Base-by-base conservation (phyloP, 352 stramenopile genomes). In the Plasmopara viticola region DNA sequence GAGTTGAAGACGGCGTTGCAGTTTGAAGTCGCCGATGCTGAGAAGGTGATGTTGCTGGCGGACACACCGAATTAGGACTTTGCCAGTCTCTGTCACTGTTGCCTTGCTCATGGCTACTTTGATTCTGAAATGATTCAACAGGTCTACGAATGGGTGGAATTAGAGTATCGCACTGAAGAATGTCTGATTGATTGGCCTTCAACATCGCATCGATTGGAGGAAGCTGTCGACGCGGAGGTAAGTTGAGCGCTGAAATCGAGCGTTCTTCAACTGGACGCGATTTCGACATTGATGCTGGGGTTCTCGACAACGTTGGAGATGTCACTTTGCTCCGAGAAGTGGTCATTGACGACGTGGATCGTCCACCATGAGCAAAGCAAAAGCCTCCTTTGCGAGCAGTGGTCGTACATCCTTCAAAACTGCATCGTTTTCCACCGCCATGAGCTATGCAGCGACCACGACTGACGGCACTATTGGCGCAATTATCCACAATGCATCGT, bases 361-460 rank as follows among this genome's bases (percentile, higher is more conserved):
- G 53, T 30, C 81, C 81, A 17, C 84, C 84, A 37, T 94, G 84
- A 12, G 81, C 81, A 65, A 94, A 91, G 66, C 84, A 94, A 50
- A 67, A 88, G 4, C 84, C 84, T 25, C 81, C 84, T 44, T 87
- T 88, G 31, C 84, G 75, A 13, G 84, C 84, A 9, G 81, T 92
- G 1, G 81, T 94, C 17, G 71, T 74, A 50, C 84, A 94, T 17
- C 78, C 78, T 39, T 84, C 74, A 13, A 75, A 68, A 25, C 87
- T 62, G 40, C 84, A 94, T 38, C 81, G 79, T 56, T 92, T 92
- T 15, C 84, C 84, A 2, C 84, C 84, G 18, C 84, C 84, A 52
- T 94, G 84, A 17, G 77, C 77, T 18, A 94, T 94, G 53, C 84
- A 94, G 59, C 86, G 84, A 52, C 81, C 78, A 30, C 81, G 78